Base-by-base conservation (phyloP, 2,329 filamentous ascomycete species). In the Penicillium griseofulvum region DNA sequence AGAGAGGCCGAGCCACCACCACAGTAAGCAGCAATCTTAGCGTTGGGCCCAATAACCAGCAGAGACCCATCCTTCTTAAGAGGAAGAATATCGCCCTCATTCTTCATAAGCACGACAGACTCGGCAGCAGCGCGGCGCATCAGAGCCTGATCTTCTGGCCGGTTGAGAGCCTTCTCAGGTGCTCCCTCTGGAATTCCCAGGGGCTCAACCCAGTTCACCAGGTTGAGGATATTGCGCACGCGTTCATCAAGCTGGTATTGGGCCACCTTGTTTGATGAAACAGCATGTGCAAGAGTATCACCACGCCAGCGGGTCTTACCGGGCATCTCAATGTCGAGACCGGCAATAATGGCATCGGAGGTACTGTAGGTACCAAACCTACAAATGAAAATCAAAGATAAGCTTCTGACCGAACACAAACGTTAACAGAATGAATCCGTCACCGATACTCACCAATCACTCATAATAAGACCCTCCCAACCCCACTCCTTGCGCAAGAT, bases 51-150 rank as follows among this genome's bases (percentile, higher is more conserved):
- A 54, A 84, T 82, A 17, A 83, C 74, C 11, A 81, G 76, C 12
- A 81, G 71, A 0, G 78, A 73, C 54, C 78, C 74, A 24, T 71
- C 69, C 44, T 75, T 77, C 37, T 74, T 71, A 49, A 83, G 67
- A 0, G 89, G 89, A 1, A 92, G 76, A 0, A 87, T 69, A 14
- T 76, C 76, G 36, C 81, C 80, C 12, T 89, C 81, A 61, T 92
- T 92, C 74, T 91, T 90, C 46, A 91, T 75, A 12, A 92, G 77
- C 1, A 91, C 87, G 9, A 90, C 85, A 4, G 85, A 85, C 67
- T 91, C 87, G 5, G 84, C 82, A 17, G 86, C 87, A 24, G 88
- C 79, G 51, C 81, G 79, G 17, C 89, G 81, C 22, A 90, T 80
- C 43, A 91, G 76, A 16, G 79, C 81, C 5, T 85, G 81, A 36